phyloP scores from a whole-genome alignment of 1,284 basidiomycete genomes.

The Flammula alnicola region DNA sequence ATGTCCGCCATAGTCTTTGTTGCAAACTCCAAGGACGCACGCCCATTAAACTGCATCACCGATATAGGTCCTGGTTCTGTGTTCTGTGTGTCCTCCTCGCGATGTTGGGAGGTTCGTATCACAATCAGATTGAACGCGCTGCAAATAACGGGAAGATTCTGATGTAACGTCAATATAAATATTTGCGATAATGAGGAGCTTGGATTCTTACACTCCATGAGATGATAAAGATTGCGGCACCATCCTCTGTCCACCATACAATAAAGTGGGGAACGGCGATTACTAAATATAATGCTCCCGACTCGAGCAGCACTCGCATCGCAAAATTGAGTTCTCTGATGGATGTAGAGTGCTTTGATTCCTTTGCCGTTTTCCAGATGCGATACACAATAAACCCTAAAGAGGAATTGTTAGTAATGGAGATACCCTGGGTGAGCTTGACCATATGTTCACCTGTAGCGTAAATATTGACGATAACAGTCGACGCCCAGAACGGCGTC shows the following conservation, averaged over 20 bases:
- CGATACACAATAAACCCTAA: conserved; percentile 11
- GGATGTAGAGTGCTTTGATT: background rate
- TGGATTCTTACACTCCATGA: conserved; percentile 8
- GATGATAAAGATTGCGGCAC: conserved; percentile 9
- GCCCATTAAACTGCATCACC: background rate
- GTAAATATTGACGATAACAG: conserved; percentile 15
- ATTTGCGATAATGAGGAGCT: background rate
- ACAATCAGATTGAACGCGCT: conserved; percentile 21
- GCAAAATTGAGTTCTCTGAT: conserved; percentile 8
- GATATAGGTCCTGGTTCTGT: background rate
- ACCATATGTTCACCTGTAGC: conserved; percentile 12
- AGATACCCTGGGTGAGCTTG: background rate
- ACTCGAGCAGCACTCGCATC: conserved; percentile 17
- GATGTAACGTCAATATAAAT: background rate
- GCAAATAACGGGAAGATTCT: conserved; percentile 20
- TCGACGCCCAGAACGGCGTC: conserved; percentile 19
- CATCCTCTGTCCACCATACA: conserved; percentile 15
- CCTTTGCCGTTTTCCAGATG: conserved; percentile 10
- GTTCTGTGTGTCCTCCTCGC: background rate
- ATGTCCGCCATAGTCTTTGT: background rate
- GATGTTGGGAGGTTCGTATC: conserved; percentile 10
- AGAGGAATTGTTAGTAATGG: background rate
- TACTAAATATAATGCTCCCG: conserved; percentile 15
- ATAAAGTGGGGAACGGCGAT: conserved; percentile 18
- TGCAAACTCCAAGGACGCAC: background rate